A percentile compares a stretch with the other conserved stretches of the same genome.
These are phyloP conservation scores for Aspergillus sclerotioniger DNA, from an alignment of 495 filamentous ascomycete genomes.

Conservation along the genomic window DNA sequence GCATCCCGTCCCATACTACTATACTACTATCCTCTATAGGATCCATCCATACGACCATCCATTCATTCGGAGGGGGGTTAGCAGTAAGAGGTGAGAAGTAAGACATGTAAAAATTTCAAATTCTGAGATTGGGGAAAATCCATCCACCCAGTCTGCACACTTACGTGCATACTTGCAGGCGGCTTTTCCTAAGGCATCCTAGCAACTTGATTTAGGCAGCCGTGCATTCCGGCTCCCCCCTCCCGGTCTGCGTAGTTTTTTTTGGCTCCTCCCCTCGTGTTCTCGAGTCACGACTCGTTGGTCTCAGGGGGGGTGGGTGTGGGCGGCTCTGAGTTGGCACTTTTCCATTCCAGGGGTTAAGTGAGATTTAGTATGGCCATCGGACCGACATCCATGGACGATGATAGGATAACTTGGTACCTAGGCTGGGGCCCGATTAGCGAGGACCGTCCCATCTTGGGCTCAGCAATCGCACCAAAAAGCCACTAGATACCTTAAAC, in stretches of 20 bases:
- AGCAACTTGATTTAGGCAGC: constrained; percentile 11
- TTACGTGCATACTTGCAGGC: not conserved
- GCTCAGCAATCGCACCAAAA: constrained; percentile 1
- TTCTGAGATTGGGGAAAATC: not conserved
- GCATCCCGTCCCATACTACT: too few relatives aligned
- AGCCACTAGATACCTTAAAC: constrained; percentile 4
- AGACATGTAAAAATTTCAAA: not conserved
- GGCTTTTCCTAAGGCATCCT: not conserved
- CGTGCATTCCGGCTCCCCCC: constrained; percentile 8
- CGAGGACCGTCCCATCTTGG: constrained; percentile 5
- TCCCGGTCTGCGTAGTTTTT: not conserved
- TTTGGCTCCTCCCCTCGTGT: constrained; percentile 18
- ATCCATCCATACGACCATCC: too few relatives aligned
- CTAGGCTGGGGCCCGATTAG: constrained; percentile 4
- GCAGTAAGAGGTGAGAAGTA: not conserved
- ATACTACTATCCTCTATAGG: too few relatives aligned
- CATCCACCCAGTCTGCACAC: not conserved
- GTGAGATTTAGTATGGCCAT: not conserved
- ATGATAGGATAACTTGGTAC: not conserved
- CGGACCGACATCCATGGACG: not conserved
- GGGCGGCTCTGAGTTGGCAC: constrained; percentile 1
- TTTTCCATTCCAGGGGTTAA: constrained; percentile 7
- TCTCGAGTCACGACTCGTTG: constrained; percentile 7
- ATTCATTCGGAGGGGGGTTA: too few relatives aligned
- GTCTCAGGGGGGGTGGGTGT: constrained; percentile 9